phyloP scores from a whole-genome alignment of 2,329 filamentous ascomycete genomes.

The Colletotrichum sp. region DNA sequence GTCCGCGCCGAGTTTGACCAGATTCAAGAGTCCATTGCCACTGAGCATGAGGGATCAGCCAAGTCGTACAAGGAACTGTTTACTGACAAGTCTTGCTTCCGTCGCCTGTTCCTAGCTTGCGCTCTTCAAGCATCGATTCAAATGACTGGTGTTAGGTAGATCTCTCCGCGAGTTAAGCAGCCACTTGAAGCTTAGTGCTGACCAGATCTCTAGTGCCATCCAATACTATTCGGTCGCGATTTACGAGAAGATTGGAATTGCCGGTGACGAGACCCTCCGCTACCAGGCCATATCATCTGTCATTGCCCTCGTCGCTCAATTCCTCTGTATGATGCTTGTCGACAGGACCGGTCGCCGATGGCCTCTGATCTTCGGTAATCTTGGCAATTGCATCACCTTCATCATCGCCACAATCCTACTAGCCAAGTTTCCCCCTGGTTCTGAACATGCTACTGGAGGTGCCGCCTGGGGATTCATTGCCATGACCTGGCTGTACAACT shows the following conservation, averaged over 20 bases:
- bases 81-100: conserved; percentile 65
- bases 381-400: conserved; percentile 74
- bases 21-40: conserved; percentile 69
- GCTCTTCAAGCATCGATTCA: conserved; percentile 38
- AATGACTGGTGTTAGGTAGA: conserved; percentile 18
- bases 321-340: conserved; percentile 70
- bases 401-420: conserved; percentile 66
- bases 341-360: conserved; percentile 74
- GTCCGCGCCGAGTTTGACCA: conserved; percentile 75
- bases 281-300: conserved; percentile 79
- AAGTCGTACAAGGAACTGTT: conserved; percentile 76
- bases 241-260: conserved; percentile 73
- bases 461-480: conserved; percentile 76
- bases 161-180: neutral
- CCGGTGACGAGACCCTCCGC: conserved; percentile 66
- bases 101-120: conserved; percentile 72
- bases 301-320: conserved; percentile 72
- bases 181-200: neutral
- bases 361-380: conserved; percentile 74
- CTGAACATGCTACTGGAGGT: conserved; percentile 34
- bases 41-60: conserved; percentile 71
- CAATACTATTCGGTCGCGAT: conserved; percentile 76
- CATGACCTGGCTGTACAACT: conserved; percentile 81
- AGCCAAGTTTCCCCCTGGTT: conserved; percentile 64
- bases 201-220: conserved; percentile 59